Evolutionary conservation across 202 grass and related monocot genomes (phyloP), one percentile per base, ranked within the genome.

Genomic region (Eragrostis tef): DNA sequence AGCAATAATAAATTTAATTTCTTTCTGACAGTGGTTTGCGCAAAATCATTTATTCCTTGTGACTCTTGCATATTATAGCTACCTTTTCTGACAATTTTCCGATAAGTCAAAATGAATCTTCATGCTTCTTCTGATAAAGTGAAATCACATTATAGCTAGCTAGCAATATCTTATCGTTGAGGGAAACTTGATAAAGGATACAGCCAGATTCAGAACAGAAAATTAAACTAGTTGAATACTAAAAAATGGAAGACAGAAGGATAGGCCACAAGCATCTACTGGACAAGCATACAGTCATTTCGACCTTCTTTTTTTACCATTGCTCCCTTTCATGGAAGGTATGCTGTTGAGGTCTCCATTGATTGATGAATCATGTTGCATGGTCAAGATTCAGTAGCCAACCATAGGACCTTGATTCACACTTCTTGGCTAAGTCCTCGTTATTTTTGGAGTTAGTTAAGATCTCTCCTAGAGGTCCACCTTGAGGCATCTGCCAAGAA

Each of bases 391-490:
- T 85, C 24, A 91, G 15, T 75, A 81, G 47, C 81, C 89, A 91
- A 67, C 82, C 81, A 79, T 91, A 84, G n/a, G 88, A 65, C 63
- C 88, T 84, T 66, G 80, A 57, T 47, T 76, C 84, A 66, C 26
- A 70, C 48, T 70, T 80, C 16, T 59, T 84, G 76, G 17, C 80
- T 6, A 56, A 43, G 45, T 90, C 63, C 16, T 90, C 84, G 2
- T 24, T 58, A 31, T 71, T 80, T 69, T 84, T 90, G 68, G 90
- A 84, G 60, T 91, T 91, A 9, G 86, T 79, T 81, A 97, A 89
- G 43, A 93, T 91, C 74, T 93, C 93, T 7, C 93, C 93, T 48
- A 97, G 84, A 61, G 93, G 93, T 0, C 93, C 93, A 39, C 89
- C 89, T 81, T 70, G 87, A 73, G 83, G 85, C 76, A 88, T 85